These are phyloP conservation scores for Cercospora sp. DNA, from an alignment of 2,329 filamentous ascomycete species.

Conservation along the genomic window DNA sequence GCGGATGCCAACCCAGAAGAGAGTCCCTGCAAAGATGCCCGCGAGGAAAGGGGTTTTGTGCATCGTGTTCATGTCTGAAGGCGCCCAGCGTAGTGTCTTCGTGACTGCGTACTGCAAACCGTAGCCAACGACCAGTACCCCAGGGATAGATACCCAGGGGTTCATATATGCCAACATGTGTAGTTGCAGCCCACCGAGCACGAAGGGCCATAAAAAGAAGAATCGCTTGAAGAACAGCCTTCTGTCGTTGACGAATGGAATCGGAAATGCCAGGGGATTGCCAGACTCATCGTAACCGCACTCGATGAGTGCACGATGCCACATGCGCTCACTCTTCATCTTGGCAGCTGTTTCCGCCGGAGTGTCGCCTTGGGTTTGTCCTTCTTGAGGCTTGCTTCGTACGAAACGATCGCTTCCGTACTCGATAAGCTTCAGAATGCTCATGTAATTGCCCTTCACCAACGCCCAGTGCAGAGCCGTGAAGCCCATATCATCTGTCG, in stretches of 20 bases:
- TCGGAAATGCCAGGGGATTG: slow-evolving; percentile 70
- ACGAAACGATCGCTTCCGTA: slow-evolving; percentile 93
- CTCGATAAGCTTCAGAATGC: slow-evolving; percentile 90
- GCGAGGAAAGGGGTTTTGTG: slow-evolving; percentile 93
- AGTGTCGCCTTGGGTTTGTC: slow-evolving; percentile 72
- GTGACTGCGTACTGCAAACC: slow-evolving; percentile 75
- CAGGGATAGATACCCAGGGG: slow-evolving; percentile 73
- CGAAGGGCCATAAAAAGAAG: slow-evolving; percentile 85
- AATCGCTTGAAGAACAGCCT: slow-evolving; percentile 78
- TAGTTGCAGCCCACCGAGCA: slow-evolving; percentile 70
- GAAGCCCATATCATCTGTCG: slow-evolving; percentile 86
- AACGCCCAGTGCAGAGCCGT: slow-evolving; percentile 95
- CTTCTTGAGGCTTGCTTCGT: slow-evolving; percentile 61
- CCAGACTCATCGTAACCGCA: slow-evolving; percentile 81
- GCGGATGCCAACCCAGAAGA: slow-evolving; percentile 76
- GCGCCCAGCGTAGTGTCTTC: slow-evolving; percentile 77
- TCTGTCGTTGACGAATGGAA: slow-evolving; percentile 74
- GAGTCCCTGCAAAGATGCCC: slow-evolving; percentile 84
- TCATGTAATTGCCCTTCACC: slow-evolving; percentile 86
- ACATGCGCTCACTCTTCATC: slow-evolving; percentile 80
- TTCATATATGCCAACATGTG: slow-evolving; percentile 72
- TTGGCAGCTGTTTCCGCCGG: slow-evolving; percentile 82
- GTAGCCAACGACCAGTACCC: slow-evolving; percentile 66
- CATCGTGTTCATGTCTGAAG: slow-evolving; percentile 82
- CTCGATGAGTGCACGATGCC: slow-evolving; percentile 79